Evolutionary conservation across 805 yeast species (phyloP), one percentile per base, ranked within the genome.

Genomic region (Candida chauliodis): DNA sequence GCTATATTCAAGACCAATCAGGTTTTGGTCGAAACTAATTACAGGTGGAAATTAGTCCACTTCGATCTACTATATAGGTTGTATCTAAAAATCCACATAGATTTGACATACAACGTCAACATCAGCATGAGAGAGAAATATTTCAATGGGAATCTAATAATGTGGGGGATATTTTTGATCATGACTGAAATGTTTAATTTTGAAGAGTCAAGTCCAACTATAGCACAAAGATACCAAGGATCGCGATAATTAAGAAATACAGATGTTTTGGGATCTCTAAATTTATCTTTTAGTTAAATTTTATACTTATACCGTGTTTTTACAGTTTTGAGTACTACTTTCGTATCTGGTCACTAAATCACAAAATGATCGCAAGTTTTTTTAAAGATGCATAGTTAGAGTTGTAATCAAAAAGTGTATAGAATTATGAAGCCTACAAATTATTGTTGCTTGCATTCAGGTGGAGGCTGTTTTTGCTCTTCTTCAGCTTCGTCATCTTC

Each of bases 391-490:
- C n/a, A n/a, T n/a, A n/a, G n/a, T n/a, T n/a, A n/a, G n/a, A n/a
- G n/a, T n/a, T n/a, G n/a, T n/a, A n/a, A n/a, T n/a, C n/a, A n/a
- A 30, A 25, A 25, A 30, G 16, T 30, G 21, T 31, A 4, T 31
- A 13, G 10, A 23, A n/a, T n/a, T n/a, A n/a, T n/a, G n/a, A n/a
- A n/a, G n/a, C n/a, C n/a, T 13, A 21, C 23, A 7, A 32, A 8
- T 42, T 63, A 80, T 48, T 79, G 79, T 55, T 84, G 91, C 52
- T 82, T 78, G 61, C 93, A 84, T 59, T 84, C 91, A 27, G 87
- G 84, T 19, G 89, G 84, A 51, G 77, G 76, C 23, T 49, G 63
- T 63, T 34, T 83, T 10, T 74, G 84, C 30, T 73, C 83, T 17
- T 71, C 80, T 10, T 75, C 87, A 8, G 63, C 81, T 42, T 63